phyloP scores from a whole-genome alignment of 768 basidiomycete genomes.

The Tulasnella sp. region DNA sequence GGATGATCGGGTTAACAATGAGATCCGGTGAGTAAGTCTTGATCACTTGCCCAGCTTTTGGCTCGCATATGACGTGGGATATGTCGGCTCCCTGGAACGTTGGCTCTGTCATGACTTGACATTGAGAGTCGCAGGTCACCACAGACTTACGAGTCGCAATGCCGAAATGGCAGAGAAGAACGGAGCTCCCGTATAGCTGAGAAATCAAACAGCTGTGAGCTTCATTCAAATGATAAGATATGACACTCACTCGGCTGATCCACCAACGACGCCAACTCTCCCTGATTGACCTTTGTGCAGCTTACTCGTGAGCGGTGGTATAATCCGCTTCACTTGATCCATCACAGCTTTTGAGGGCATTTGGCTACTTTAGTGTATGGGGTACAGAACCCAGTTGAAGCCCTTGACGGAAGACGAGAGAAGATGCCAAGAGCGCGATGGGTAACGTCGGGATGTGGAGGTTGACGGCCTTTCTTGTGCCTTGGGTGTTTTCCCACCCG shows the following conservation, averaged over 20 bases:
- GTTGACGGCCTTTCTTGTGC: background rate
- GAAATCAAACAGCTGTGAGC: background rate
- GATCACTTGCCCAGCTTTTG: constrained; percentile 82
- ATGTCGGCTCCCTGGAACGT: constrained; percentile 69
- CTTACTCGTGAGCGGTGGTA: constrained; percentile 80
- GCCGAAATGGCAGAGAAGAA: constrained; percentile 92
- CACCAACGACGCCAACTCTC: constrained; percentile 86
- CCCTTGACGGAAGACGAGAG: background rate
- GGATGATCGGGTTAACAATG: constrained; percentile 90
- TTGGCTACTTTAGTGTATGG: background rate
- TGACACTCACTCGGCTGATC: constrained; percentile 70
- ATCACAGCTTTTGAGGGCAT: constrained; percentile 40
- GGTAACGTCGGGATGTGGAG: background rate
- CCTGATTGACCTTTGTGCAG: constrained; percentile 95
- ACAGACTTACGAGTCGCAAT: constrained; percentile 52
- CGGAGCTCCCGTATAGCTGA: constrained; percentile 91
- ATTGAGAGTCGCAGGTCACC: background rate
- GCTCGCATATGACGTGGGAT: constrained; percentile 95
- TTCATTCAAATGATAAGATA: background rate
- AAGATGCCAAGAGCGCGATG: background rate
- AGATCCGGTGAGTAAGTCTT: constrained; percentile 96
- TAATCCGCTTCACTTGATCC: constrained; percentile 65
- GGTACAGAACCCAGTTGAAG: background rate
- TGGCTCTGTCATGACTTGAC: background rate
- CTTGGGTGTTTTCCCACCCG: too few species aligned